phyloP scores from a whole-genome alignment of 192 early-diverging fungal genomes.

The Geranomyces michiganensis region DNA sequence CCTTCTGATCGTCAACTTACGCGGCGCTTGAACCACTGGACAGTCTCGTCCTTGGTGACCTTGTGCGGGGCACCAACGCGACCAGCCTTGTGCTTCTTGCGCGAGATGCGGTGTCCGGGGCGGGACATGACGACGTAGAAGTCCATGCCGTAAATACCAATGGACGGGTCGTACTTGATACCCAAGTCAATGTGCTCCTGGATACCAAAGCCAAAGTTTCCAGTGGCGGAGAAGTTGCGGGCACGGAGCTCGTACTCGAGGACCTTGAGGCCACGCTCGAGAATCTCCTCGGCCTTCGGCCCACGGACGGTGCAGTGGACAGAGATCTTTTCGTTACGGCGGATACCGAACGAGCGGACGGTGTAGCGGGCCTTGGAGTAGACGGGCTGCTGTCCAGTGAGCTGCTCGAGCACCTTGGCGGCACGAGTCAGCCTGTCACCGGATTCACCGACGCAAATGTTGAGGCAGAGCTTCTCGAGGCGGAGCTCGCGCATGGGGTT shows the following conservation, averaged over 20 bases:
- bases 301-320: slow-evolving; percentile 99
- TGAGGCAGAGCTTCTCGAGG: slow-evolving; percentile 99
- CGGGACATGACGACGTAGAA: slow-evolving; percentile 99
- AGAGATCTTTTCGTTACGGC: slow-evolving; percentile 99
- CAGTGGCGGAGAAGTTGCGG: slow-evolving; percentile 95
- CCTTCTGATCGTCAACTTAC: slow-evolving; percentile 35
- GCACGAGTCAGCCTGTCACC: slow-evolving; percentile 97
- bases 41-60: slow-evolving; percentile 94
- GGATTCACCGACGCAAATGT: slow-evolving; percentile 99
- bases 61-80: slow-evolving; percentile 89
- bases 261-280: slow-evolving; percentile 99
- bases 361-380: slow-evolving; percentile 99
- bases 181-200: slow-evolving; percentile 99
- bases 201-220: slow-evolving; percentile 99
- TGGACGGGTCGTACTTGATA: slow-evolving; percentile 99
- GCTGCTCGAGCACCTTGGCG: slow-evolving; percentile 99
- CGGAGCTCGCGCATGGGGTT: slow-evolving; percentile 97
- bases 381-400: slow-evolving; percentile 98
- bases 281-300: slow-evolving; percentile 92
- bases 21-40: slow-evolving; percentile 97
- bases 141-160: slow-evolving; percentile 99
- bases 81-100: slow-evolving; percentile 84
- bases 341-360: slow-evolving; percentile 99
- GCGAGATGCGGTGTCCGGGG: slow-evolving; percentile 93
- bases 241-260: slow-evolving; percentile 98